Evolutionary conservation across 108 stramenopile species (phyloP), one percentile per base, ranked within the genome.

Genomic region (Skeletonema grethae): DNA sequence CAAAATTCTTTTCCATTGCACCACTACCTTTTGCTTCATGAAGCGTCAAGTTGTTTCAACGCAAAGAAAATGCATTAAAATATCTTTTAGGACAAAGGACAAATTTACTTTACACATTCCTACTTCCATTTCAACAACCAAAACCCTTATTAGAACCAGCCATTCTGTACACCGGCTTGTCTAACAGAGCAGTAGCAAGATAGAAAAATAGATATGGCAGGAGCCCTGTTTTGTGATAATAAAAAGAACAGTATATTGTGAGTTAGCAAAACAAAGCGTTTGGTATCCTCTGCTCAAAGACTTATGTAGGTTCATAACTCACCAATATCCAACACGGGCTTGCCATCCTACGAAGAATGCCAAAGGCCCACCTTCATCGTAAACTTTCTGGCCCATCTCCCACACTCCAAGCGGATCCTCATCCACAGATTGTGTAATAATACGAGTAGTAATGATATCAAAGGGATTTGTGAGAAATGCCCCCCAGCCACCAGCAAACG

Each of bases 151-250:
- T 41, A 68, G 30, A 75, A 75, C 58, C 30, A 56, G 15, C 66
- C 58, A 13, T 77, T 56, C 6, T 29, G 36, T 29, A 77, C 38
- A 55, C 69, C 80, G 15, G 63, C 63, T 32, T 75, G 77, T 38
- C 82, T 32, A 6, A 83, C 46, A 16, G 65, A 57, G 28, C 82
- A 83, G 56, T 83, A 83, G 22, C 63, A 66, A 30, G 67, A 30
- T 18, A 83, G 63, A 68, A 83, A 83, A 39, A 83, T 83, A 10
- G 65, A 67, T 45, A 83, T 73, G 15, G 82, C 82, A 24, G 68
- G 59, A 7, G 72, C 57, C 82, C 36, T 38, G 36, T 38, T 6
- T 34, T 34, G 34, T 34, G 34, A 34, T 34, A 11, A 2, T 38
- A 11, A 7, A 11, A 38, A 38, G 2, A 11, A 38, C 10, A 11